A percentile compares a stretch with the other conserved stretches of the same genome.
Evolutionary conservation across 805 yeast species (phyloP).

Genomic region (Teunomyces stri): DNA sequence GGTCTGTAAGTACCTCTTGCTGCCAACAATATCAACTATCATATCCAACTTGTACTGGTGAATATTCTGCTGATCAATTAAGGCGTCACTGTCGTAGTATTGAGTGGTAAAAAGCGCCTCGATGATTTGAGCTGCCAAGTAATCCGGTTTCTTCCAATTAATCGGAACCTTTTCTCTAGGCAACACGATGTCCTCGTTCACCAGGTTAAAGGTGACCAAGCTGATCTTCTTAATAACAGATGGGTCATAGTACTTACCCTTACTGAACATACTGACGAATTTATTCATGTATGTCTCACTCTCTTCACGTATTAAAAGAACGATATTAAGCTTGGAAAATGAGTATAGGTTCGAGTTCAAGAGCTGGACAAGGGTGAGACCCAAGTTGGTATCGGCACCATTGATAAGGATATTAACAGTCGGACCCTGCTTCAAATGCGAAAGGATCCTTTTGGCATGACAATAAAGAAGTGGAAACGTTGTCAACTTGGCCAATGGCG

Average conservation of each 20-base stretch:
- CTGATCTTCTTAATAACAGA: constrained; percentile 19
- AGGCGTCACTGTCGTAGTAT: constrained; percentile 16
- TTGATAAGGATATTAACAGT: constrained; percentile 35
- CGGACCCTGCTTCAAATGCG: constrained; percentile 18
- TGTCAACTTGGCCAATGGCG: constrained; percentile 33
- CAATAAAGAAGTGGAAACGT: constrained; percentile 34
- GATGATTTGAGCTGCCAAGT: constrained; percentile 36
- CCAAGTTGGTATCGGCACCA: constrained; percentile 43
- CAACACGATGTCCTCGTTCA: constrained; percentile 32
- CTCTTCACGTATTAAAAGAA: constrained; percentile 29
- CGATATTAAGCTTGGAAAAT: constrained; percentile 25
- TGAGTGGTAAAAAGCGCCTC: constrained; percentile 28
- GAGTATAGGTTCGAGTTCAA: constrained; percentile 27
- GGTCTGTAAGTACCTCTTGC: constrained; percentile 36
- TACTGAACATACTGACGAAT: constrained; percentile 17
- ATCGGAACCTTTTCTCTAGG: constrained; percentile 34
- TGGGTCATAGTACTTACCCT: constrained; percentile 20
- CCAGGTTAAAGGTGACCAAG: constrained; percentile 33
- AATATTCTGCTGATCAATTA: constrained; percentile 19
- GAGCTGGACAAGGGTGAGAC: constrained; percentile 33
- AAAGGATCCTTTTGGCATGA: constrained; percentile 35
- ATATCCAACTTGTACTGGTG: constrained; percentile 31
- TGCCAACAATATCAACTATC: constrained; percentile 40
- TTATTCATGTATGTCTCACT: constrained; percentile 17
- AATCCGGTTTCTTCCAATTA: constrained; percentile 36